These are phyloP conservation scores for Cryphonectria nitschkei DNA, from an alignment of 2,329 filamentous ascomycete species.

Conservation along the genomic window DNA sequence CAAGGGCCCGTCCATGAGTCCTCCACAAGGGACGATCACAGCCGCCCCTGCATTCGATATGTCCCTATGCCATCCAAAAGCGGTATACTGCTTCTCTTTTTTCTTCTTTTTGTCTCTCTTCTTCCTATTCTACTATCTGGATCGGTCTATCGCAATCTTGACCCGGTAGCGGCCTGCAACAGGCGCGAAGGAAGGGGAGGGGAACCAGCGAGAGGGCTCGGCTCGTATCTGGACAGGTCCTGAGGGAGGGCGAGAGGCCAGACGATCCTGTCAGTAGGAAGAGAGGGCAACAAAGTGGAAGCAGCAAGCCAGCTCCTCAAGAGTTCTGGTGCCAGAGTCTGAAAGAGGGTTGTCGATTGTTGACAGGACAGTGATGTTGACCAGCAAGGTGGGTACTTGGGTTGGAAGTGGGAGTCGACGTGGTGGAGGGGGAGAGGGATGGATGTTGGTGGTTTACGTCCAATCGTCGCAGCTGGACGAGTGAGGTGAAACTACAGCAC, in stretches of 20 bases:
- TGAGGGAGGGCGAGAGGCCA: background rate
- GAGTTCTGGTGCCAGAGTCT: background rate
- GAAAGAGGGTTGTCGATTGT: background rate
- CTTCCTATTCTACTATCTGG: background rate
- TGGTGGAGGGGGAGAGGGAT: constrained; percentile 3
- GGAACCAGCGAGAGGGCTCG: background rate
- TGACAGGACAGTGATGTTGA: background rate
- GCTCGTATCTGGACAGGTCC: background rate
- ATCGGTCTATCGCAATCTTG: background rate
- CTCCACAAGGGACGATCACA: constrained; percentile 37
- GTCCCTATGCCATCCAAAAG: constrained; percentile 26
- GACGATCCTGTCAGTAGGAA: background rate
- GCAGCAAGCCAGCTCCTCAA: constrained; percentile 7
- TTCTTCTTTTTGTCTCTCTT: background rate
- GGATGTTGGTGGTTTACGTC: background rate
- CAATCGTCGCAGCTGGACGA: constrained; percentile 5
- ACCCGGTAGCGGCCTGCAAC: background rate
- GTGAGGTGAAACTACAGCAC: constrained; percentile 4
- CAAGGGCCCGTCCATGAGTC: constrained; percentile 46
- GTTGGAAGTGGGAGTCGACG: background rate
- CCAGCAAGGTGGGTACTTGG: constrained; percentile 9
- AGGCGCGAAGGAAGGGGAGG: background rate
- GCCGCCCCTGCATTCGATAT: constrained; percentile 36
- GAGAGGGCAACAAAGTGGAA: background rate
- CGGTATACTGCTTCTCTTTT: background rate